Evolutionary conservation across 2,329 filamentous ascomycete genomes (phyloP), one percentile per base, ranked within the genome.

Genomic region (Zasmidium citrigriseum): DNA sequence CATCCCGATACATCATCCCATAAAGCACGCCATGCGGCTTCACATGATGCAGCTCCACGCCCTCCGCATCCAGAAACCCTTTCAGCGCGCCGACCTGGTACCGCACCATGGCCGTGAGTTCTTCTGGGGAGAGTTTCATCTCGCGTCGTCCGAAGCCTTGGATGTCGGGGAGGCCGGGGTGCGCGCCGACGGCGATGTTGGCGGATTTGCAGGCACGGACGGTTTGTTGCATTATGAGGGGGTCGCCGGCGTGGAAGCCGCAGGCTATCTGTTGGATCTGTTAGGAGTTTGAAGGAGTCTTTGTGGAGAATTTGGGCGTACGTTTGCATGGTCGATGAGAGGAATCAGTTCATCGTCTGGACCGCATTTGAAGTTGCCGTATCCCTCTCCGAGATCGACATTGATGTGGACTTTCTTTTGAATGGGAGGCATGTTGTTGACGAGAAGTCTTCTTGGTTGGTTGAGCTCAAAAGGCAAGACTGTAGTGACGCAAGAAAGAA

Each of bases 21-120:
- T 85, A 87, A 1, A 87, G 75, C 21, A 83, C 78, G 3, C 84
- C 84, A 56, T 88, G 64, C 1, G 61, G 63, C 49, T 71, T 88
- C 44, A 88, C 81, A 63, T 88, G 86, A 63, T 85, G 78, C 23
- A 89, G 70, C 14, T 76, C 72, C 5, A 87, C 72, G 14, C 76
- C 78, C 64, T 87, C 85, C 0, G 78, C 78, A 29, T 83, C 80
- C 2, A 88, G 74, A 60, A 88, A 84, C 1, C 75, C 85, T 60
- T 84, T 80, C 1, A 88, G 74, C 0, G 86, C 84, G 1, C 86
- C 86, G 29, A 89, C 80, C 67, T 88, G 86, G 70, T 88, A 89
- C 27, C 85, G 72, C 0, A 83, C 78, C 61, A 83, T 80, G 7
- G 83, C 82, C 1, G 67, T 69, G 5, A 69, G 38, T 51, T 69